Conservation (phyloP, 805 yeast species). For the Metschnikowia continentalis region DNA sequence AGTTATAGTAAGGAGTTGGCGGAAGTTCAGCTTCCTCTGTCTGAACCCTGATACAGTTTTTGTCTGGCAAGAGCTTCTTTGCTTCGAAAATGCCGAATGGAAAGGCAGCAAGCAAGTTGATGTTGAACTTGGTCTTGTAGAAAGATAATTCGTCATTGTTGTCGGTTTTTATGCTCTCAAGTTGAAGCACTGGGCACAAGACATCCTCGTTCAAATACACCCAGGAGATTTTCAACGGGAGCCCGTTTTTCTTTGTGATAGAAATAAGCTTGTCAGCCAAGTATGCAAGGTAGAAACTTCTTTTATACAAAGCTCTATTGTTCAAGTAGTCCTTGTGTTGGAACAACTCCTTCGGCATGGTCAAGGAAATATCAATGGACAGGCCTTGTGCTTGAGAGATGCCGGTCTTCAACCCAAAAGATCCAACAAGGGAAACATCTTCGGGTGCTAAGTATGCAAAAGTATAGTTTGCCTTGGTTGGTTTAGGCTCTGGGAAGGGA, state of each 20-base stretch:
- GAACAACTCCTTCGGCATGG: conserved; percentile 74
- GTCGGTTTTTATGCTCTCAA: conserved; percentile 52
- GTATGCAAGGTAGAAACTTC: conserved; percentile 82
- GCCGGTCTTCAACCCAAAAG: conserved; percentile 83
- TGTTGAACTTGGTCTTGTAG: conserved; percentile 62
- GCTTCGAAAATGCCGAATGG: conserved; percentile 68
- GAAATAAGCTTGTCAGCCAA: conserved; percentile 62
- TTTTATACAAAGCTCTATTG: conserved; percentile 83
- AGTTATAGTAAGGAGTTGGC: conserved; percentile 85
- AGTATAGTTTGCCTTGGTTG: conserved; percentile 64
- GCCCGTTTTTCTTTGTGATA: conserved; percentile 48
- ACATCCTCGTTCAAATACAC: conserved; percentile 71
- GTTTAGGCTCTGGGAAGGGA: conserved; percentile 91
- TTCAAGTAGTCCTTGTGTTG: conserved; percentile 87
- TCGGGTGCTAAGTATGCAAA: conserved; percentile 68
- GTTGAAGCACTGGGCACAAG: conserved; percentile 66
- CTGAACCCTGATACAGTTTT: conserved; percentile 77
- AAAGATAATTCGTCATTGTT: conserved; percentile 50
- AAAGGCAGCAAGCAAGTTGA: conserved; percentile 70
- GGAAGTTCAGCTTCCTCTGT: conserved; percentile 42
- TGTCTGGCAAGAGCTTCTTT: conserved; percentile 72
- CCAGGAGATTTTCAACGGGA: conserved; percentile 60
- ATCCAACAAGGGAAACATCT: conserved; percentile 76
- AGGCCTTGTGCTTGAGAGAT: conserved; percentile 59
- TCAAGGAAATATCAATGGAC: conserved; percentile 72